Base-by-base conservation (phyloP, 345 rosid genomes). In the Acer negundo region DNA sequence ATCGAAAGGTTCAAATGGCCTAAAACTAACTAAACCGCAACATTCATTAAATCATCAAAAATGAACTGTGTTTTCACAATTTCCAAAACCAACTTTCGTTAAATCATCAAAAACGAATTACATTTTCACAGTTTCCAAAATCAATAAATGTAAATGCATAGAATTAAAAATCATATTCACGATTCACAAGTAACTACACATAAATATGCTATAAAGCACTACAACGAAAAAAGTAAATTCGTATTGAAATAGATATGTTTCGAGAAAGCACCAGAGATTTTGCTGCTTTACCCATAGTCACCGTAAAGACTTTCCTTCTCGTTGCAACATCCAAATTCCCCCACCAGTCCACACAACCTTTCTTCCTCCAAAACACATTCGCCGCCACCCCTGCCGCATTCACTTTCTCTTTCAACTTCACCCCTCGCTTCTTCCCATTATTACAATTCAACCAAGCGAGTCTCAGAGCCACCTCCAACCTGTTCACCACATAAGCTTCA, bases 271-370 rank as follows among this genome's bases (percentile, higher is more conserved):
- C 99, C 98, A 92, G 64, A 67, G 90, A 79, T 78, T 91, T 93
- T 51, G 94, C 89, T 10, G 96, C 77, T 88, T 93, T 93, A 24
- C 92, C 98, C 1, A 95, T 51, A 28, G 77, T 79, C 4, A 76
- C 69, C 70, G 72, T 82, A 83, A 89, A 78, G 12, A 90, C 74
- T 55, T 89, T 90, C 83, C 74, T 88, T 68, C 89, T 92, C 49
- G 71, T 76, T 47, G 78, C 80, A 47, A 76, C 80, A 77, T 87
- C 92, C 86, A 95, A 83, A 76, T 87, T 89, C 67, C 55, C 24
- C 99, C 99, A 95, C 99, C 99, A 95, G 79, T 95, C 96, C 17
- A 81, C 62, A 73, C 93, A 93, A 16, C 94, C 94, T 79, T 89
- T 92, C 86, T 86, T 92, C 91, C 99, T 93, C 97, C 98, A 95